These are phyloP conservation scores for Puccinia polysora DNA, from an alignment of 1,284 basidiomycete species.

Conservation along the genomic window DNA sequence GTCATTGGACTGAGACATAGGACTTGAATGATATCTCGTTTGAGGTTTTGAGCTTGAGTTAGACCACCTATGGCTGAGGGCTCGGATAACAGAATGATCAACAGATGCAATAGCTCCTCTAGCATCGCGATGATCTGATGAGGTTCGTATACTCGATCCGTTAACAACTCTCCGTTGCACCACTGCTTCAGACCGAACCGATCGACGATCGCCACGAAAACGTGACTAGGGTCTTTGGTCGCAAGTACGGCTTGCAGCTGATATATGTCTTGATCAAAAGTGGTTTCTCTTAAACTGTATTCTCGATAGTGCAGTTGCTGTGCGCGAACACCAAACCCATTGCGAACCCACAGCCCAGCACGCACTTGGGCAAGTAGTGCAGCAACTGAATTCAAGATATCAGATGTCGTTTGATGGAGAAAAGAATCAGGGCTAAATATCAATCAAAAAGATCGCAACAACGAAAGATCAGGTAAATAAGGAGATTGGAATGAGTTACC, in stretches of 20 bases:
- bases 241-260: conserved; percentile 66
- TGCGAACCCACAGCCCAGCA: conserved; percentile 93
- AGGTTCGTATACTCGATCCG: conserved; percentile 64
- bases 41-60: conserved; percentile 64
- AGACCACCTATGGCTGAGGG: conserved; percentile 69
- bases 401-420: too few relatives aligned
- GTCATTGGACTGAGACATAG: conserved; percentile 81
- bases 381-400: conserved; percentile 63
- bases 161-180: conserved; percentile 64
- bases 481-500: neutral
- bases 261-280: conserved; percentile 94
- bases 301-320: conserved; percentile 97
- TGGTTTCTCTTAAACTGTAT: conserved; percentile 87
- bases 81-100: conserved; percentile 83
- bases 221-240: conserved; percentile 63
- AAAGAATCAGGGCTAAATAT: neutral
- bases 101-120: conserved; percentile 82
- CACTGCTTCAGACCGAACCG: conserved; percentile 76
- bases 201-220: conserved; percentile 80
- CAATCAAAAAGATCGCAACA: neutral
- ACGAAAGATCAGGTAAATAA: neutral
- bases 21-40: conserved; percentile 83
- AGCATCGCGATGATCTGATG: conserved; percentile 75
- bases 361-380: conserved; percentile 90
- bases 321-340: conserved; percentile 89